Evolutionary conservation across 176 grass and related monocot species (phyloP), one percentile per base, ranked within the genome.

Genomic region (Eragrostis curvula): DNA sequence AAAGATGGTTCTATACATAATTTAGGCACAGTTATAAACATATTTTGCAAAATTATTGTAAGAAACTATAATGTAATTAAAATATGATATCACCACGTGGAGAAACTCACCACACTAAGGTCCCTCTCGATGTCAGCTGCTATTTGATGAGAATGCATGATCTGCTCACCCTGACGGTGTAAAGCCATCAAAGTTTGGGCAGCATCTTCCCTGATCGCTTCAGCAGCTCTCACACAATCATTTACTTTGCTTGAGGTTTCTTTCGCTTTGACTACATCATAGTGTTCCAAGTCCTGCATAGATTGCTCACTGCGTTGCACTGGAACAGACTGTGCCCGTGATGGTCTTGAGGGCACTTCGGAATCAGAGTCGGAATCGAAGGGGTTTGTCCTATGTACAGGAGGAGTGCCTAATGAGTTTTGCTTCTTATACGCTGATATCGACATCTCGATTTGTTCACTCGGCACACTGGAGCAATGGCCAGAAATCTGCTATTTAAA

Each of bases 91-190:
- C 64, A 57, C 8, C 23, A 80, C 13, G 11, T 32, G 25, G 53
- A 72, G 45, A 12, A 88, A 71, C 71, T 78, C 92, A 99, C 97
- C 89, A 92, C 75, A 67, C 87, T 94, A 84, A 99, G 97, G 78
- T 99, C 97, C 10, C 87, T 83, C 79, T 96, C 97, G 18, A 99
- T 96, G 66, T 90, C 73, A 76, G 86, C 80, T 25, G 89, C 97
- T 46, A 78, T 63, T 82, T 80, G 83, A 88, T 99, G 97, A 69
- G 93, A 90, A 53, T 57, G 64, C 42, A 69, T 78, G 59, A 99
- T 99, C 85, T 99, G 97, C 80, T 99, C 88, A 21, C 97, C 93
- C 68, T 99, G 97, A 72, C 85, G 87, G 75, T 96, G 97, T 71
- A 99, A 86, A 53, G 83, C 89, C 25, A 89, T 70, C 18, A 99